These are phyloP conservation scores for Gossypium schwendimanii DNA, from an alignment of 441 rosid species.

Conservation along the genomic window DNA sequence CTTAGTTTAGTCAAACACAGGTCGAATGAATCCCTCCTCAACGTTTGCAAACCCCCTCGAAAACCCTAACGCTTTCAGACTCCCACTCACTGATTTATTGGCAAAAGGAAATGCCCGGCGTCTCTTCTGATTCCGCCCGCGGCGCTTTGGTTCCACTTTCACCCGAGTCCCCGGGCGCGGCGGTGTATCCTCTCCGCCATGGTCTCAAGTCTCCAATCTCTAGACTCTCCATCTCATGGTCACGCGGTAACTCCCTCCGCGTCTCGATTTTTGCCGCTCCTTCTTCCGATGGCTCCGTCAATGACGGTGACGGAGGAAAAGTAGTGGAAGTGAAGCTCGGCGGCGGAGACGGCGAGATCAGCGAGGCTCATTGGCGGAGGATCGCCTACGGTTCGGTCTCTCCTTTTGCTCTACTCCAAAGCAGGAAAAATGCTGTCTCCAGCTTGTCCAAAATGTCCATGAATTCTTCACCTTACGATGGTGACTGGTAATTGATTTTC, in stretches of 20 bases:
- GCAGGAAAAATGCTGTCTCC: constrained; percentile 55
- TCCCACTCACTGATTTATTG: constrained; percentile 16
- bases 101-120: constrained; percentile 41
- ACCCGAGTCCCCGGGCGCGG: constrained; percentile 26
- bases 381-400: constrained; percentile 78
- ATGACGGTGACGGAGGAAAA: constrained; percentile 47
- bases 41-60: constrained; percentile 16
- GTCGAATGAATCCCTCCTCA: neutral
- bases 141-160: constrained; percentile 43
- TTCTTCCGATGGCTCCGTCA: constrained; percentile 17
- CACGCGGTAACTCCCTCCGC: constrained; percentile 75
- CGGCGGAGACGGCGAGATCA: constrained; percentile 55
- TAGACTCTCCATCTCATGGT: constrained; percentile 77
- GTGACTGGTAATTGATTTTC: constrained; percentile 47
- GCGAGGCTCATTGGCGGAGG: constrained; percentile 63
- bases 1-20: neutral
- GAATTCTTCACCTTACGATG: constrained; percentile 48
- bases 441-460: constrained; percentile 51
- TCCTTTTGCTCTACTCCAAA: constrained; percentile 86
- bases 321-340: constrained; percentile 67
- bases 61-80: constrained; percentile 31
- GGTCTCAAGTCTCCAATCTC: constrained; percentile 62
- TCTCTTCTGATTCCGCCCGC: constrained; percentile 27
- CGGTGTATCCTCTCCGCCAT: constrained; percentile 51
- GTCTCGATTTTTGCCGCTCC: constrained; percentile 46